Evolutionary conservation across 1,139 yeast species (phyloP), one percentile per base, ranked within the genome.

Genomic region (Geotrichum fermentans): DNA sequence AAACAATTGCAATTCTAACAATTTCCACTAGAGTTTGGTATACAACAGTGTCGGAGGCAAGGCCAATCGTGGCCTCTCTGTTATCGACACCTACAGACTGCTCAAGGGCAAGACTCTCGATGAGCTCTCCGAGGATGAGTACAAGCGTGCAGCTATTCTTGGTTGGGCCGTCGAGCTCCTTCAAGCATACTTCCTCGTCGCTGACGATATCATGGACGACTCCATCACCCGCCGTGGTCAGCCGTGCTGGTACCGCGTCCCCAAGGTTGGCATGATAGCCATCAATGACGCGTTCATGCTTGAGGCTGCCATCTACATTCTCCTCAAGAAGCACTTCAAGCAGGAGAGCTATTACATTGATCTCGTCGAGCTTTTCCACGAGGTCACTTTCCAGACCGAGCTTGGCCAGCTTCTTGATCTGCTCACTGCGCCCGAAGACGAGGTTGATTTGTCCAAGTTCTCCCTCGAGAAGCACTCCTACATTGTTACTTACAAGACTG

Each of bases 161-260:
- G 99, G 99, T 18, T 94, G 98, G 98, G 78, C 90, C 59, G 82
- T 94, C 60, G 99, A 94, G 71, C 76, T 92, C 60, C 55, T 92
- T 61, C 99, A 94, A 71, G 98, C 97, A 2, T 92, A 88, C 69
- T 94, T 94, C 74, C 77, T 94, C 61, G 97, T 94, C 48, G 95
- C 97, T 33, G 99, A 94, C 68, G 99, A 94, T 68, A 94, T 94
- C 79, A 94, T 94, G 99, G 99, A 94, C 70, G 81, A 81, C 59
- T 87, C 97, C 34, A 85, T 88, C 69, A 94, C 98, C 42, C 86
- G 99, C 75, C 83, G 99, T 67, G 97, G 97, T 50, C 97, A 92
- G 70, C 92, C 96, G 59, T 94, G 99, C 72, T 94, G 98, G 98
- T 94, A 90, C 73, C 82, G 67, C 16, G 78, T 73, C 47, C 83